These are phyloP conservation scores for Paraleonurus japonicus DNA, from an alignment of 257 asterid species.

Conservation along the genomic window DNA sequence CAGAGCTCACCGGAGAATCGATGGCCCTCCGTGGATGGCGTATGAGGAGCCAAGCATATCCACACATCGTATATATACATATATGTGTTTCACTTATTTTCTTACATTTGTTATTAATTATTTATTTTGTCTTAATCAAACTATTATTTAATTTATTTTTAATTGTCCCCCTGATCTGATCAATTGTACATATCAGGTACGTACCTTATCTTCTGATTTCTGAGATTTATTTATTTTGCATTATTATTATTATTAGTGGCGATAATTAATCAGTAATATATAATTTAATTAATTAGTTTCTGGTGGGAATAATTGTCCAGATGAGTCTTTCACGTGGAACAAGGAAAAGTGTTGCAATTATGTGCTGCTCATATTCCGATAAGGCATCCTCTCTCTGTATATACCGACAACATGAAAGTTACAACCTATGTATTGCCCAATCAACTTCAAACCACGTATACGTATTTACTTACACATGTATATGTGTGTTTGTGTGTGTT, in stretches of 20 bases:
- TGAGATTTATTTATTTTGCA: neutral
- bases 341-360: constrained; percentile 7
- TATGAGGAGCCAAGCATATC: constrained; percentile 99
- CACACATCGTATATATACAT: constrained; percentile 28
- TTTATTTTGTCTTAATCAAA: no score
- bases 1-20: constrained; percentile 69
- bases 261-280: neutral
- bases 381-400: constrained; percentile 39
- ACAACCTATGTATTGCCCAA: constrained; percentile 59
- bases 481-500: neutral
- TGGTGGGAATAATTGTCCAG: constrained; percentile 28
- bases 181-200: constrained; percentile 25
- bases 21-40: constrained; percentile 95
- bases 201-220: constrained; percentile 5
- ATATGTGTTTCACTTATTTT: no score
- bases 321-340: constrained; percentile 46
- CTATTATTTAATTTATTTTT: neutral
- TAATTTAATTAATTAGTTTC: neutral
- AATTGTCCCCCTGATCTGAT: neutral
- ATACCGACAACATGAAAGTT: constrained; percentile 69
- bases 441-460: constrained; percentile 28
- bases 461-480: neutral
- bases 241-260: neutral
- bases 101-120: no score
- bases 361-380: constrained; percentile 41